Evolutionary conservation across 2,329 filamentous ascomycete species (phyloP), one percentile per base, ranked within the genome.

Genomic region (Trichophyton verrucosum): DNA sequence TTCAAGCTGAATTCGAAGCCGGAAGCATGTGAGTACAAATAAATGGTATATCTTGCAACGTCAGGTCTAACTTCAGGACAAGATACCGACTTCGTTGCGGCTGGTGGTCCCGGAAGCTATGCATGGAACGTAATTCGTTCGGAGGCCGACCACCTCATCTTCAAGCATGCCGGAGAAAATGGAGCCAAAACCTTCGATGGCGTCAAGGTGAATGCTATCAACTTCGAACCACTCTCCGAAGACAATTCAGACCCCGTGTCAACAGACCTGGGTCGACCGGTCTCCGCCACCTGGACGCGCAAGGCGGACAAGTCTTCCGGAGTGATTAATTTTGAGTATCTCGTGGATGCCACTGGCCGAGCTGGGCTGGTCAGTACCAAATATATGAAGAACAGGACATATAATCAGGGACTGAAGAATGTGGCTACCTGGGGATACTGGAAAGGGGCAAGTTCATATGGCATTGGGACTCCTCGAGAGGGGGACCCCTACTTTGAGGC

Each of bases 371-470:
- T 81, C 9, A 74, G 69, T 57, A 81, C 77, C 20, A 78, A 78
- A 64, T 80, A 81, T 63, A 60, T 77, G 24, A 80, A 78, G 68
- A 78, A 79, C 64, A 74, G 79, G 1, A 69, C 67, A 3, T 77
- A 70, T 64, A 82, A 81, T 65, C 63, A 76, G 44, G 75, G 71
- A 0, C 68, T 81, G 20, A 80, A 80, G 68, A 81, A 80, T 60
- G 62, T 80, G 8, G 78, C 80, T 4, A 76, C 63, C 58, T 81
- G 78, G 79, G 75, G 68, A 0, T 82, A 81, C 64, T 82, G 73
- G 71, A 73, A 74, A 57, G 70, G 68, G 6, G 69, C 66, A 5
- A 68, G 64, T 2, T 7, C 61, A 0, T 77, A 76, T 61, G 72
- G 64, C 3, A 13, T 58, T 2, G 77, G 75, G 2, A 76, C 74